Evolutionary conservation across 2,329 filamentous ascomycete species (phyloP), one percentile per base, ranked within the genome.

Genomic region (Penicillium sp.): DNA sequence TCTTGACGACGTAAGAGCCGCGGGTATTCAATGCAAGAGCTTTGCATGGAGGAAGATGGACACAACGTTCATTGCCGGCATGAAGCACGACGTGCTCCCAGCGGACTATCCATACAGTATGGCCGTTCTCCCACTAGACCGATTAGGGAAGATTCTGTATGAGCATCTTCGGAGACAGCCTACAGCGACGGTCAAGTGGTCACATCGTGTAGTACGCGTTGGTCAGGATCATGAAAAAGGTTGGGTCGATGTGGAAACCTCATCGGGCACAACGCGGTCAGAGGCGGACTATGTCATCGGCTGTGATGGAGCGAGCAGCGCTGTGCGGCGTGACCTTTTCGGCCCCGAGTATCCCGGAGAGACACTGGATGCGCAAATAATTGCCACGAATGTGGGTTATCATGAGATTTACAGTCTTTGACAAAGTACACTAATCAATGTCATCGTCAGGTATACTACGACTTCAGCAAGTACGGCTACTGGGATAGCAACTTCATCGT

Each of bases 291-390:
- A 86, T 67, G 65, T 87, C 0, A 71, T 85, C 12, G 84, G 84
- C 0, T 86, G 84, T 60, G 85, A 87, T 66, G 84, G 84, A 69
- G 42, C 67, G 11, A 69, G 61, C 41, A 71, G 67, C 54, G 65
- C 60, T 0, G 78, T 86, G 5, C 72, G 84, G 35, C 79, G 76
- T 61, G 76, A 76, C 0, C 64, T 86, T 5, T 86, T 86, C 68
- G 83, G 83, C 2, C 55, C 62, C 17, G 79, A 83, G 34, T 88
- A 83, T 61, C 85, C 84, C 0, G 86, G 85, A 0, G 83, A 83
- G 64, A 88, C 86, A 0, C 83, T 85, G 78, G 80, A 86, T 55
- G 78, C 79, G 59, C 84, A 86, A 68, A 86, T 88, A 58, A 80
- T 88, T 15, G 85, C 86, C 47, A 87, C 85, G 5, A 88, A 88